Base-by-base conservation (phyloP, 2,329 filamentous ascomycete genomes). In the Diaporthe amygdali region DNA sequence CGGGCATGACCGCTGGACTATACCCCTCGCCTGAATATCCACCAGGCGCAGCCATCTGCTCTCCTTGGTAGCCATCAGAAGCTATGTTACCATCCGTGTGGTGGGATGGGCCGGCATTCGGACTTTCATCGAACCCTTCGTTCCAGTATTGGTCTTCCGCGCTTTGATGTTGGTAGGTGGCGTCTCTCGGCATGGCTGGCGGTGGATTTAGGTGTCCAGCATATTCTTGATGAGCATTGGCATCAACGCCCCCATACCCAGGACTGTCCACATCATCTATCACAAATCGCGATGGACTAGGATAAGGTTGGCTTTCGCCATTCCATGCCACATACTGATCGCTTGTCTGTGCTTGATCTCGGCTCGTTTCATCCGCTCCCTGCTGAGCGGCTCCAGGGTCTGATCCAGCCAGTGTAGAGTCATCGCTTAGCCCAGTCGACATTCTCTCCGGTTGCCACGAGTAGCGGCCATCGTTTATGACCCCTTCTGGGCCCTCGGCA, bases 371-470 rank as follows among this genome's bases (percentile, higher is more conserved):
- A 27, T 22, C 37, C 55, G 37, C 46, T 37, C 25, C 22, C 27
- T 55, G 41, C 27, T 47, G 25, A 17, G 59, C 22, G 27, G 8
- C 44, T 20, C 59, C 59, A 5, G 44, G 30, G 20, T 64, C 59
- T 8, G 59, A 64, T 9, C 59, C 59, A 3, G 59, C 59, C 30
- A 71, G 41, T 7, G 64, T 59, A 4, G 52, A 66, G 63, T 71
- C 69, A n/a, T 59, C 41, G 52, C 47, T 68, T 30, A 68, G 30
- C 34, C 59, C 64, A 8, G 61, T 68, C 12, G 47, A 66, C 46
- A 68, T 49, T 8, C 70, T 64, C 27, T 68, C 64, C 20, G 59
- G 55, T 27, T 71, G 64, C 71, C 71, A 72, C 17, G 71, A 72
- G 30, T 52, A 71, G 3, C 55, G 64, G 56, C 46, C 37, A 14